Evolutionary conservation across 2,329 filamentous ascomycete species (phyloP).

Genomic region (Hypoxylon sp.): DNA sequence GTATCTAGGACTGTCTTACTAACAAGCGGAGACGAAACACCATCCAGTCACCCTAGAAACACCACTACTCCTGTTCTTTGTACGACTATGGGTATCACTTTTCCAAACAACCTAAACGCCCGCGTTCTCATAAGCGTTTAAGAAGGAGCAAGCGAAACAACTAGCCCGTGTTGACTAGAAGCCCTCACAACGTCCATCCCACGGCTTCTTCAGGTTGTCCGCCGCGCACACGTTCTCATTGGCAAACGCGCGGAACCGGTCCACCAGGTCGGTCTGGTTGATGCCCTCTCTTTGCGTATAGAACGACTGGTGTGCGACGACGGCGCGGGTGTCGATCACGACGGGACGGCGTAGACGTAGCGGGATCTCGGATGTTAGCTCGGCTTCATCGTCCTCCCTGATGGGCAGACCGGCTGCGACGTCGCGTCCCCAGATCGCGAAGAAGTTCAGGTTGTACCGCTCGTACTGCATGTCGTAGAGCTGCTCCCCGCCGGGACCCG

Average conservation of each 20-base stretch:
- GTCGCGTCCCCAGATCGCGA: conserved; percentile 66
- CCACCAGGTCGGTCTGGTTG: conserved; percentile 66
- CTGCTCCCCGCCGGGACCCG: conserved; percentile 48
- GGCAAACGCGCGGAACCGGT: conserved; percentile 67
- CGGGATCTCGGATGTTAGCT: conserved; percentile 59
- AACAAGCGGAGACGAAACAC: not conserved
- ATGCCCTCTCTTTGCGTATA: conserved; percentile 59
- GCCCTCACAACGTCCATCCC: conserved; percentile 43
- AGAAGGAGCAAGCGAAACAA: not conserved
- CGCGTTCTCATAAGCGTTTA: not conserved
- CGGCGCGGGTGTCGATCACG: conserved; percentile 66
- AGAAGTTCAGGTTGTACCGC: conserved; percentile 67
- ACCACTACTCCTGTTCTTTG: not conserved
- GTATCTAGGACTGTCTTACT: too few relatives aligned
- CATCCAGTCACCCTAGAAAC: not conserved
- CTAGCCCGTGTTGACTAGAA: conserved; percentile 4
- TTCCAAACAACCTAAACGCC: not conserved
- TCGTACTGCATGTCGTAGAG: conserved; percentile 63
- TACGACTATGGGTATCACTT: too few relatives aligned
- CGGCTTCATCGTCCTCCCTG: conserved; percentile 60
- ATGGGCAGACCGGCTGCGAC: conserved; percentile 62
- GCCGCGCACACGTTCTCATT: conserved; percentile 63
- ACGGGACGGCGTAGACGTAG: conserved; percentile 58
- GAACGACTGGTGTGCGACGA: conserved; percentile 68
- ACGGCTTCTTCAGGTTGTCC: conserved; percentile 44